Percentiles rank a stretch among this genome's conserved stretches.
These are phyloP conservation scores for Pseudogymnoascus verrucosus DNA, from an alignment of 2,329 filamentous ascomycete species.

Conservation along the genomic window DNA sequence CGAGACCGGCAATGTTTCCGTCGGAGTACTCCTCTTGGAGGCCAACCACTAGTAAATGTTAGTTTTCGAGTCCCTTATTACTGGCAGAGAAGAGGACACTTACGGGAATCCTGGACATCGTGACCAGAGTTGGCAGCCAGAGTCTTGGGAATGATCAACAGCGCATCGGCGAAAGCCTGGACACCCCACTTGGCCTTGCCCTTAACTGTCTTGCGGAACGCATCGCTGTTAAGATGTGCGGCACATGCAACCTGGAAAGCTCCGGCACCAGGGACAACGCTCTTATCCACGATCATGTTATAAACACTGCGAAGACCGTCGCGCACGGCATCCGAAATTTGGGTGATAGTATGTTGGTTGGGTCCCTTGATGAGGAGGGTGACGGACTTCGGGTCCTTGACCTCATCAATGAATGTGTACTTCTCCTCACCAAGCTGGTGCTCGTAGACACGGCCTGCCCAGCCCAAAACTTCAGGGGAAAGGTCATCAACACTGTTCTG, in stretches of 20 bases:
- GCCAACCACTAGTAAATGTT: slow-evolving; percentile 55
- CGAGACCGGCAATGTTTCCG: slow-evolving; percentile 77
- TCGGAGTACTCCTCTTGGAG: slow-evolving; percentile 81
- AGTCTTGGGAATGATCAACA: slow-evolving; percentile 95
- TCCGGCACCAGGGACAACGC: slow-evolving; percentile 87
- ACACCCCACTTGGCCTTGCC: slow-evolving; percentile 98
- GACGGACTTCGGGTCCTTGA: slow-evolving; percentile 97
- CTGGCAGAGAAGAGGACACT: slow-evolving; percentile 35
- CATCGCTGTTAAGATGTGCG: slow-evolving; percentile 76
- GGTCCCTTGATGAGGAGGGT: slow-evolving; percentile 97
- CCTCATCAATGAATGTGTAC: slow-evolving; percentile 96
- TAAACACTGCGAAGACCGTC: slow-evolving; percentile 94
- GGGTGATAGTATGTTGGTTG: slow-evolving; percentile 91
- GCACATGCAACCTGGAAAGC: slow-evolving; percentile 95
- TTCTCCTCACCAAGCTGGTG: slow-evolving; percentile 98
- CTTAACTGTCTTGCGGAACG: slow-evolving; percentile 84
- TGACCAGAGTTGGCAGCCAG: slow-evolving; percentile 92
- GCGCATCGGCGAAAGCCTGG: slow-evolving; percentile 85
- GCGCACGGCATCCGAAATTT: slow-evolving; percentile 92
- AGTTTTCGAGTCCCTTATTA: slow-evolving; percentile 13
- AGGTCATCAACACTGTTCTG: slow-evolving; percentile 97
- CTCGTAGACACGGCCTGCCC: slow-evolving; percentile 95
- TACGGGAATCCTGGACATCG: slow-evolving; percentile 90
- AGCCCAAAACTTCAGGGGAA: slow-evolving; percentile 79
- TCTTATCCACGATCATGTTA: slow-evolving; percentile 98